A percentile compares a stretch with the other conserved stretches of the same genome.
These are phyloP conservation scores for Fraxinus quadrangulata DNA, from an alignment of 257 asterid species.

Conservation along the genomic window DNA sequence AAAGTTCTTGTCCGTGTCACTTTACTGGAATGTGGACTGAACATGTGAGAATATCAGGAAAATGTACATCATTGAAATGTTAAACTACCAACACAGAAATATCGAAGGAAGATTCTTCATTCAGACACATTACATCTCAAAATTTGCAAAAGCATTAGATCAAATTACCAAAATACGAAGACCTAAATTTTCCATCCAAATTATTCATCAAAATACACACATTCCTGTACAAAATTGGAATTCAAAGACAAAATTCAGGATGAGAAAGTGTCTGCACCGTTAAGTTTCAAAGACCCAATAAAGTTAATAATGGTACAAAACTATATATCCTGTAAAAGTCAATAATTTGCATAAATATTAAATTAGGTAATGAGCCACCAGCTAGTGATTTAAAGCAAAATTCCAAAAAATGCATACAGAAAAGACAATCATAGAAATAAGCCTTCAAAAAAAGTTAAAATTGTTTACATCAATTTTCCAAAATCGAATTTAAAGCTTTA, in stretches of 20 bases:
- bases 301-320: conserved; percentile 6
- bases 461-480: conserved; percentile 8
- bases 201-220: conserved; percentile 10
- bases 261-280: conserved; percentile 17
- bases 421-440: conserved; percentile 15
- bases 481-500: conserved; percentile 21
- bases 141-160: not conserved
- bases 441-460: conserved; percentile 9
- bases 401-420: conserved; percentile 9
- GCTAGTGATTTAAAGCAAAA: not conserved
- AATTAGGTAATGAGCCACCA: not conserved
- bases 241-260: not conserved
- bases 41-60: not conserved
- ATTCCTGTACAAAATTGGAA: not conserved
- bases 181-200: conserved; percentile 5
- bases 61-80: not conserved
- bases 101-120: not conserved
- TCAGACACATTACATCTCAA: not conserved
- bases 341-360: not conserved
- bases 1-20: no score
- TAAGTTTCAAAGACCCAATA: not conserved
- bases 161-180: not conserved
- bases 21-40: not conserved
- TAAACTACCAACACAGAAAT: conserved; percentile 1
- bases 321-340: not conserved